phyloP scores from a whole-genome alignment of 1,284 basidiomycete species.

The Fomitopsis schrenkii region DNA sequence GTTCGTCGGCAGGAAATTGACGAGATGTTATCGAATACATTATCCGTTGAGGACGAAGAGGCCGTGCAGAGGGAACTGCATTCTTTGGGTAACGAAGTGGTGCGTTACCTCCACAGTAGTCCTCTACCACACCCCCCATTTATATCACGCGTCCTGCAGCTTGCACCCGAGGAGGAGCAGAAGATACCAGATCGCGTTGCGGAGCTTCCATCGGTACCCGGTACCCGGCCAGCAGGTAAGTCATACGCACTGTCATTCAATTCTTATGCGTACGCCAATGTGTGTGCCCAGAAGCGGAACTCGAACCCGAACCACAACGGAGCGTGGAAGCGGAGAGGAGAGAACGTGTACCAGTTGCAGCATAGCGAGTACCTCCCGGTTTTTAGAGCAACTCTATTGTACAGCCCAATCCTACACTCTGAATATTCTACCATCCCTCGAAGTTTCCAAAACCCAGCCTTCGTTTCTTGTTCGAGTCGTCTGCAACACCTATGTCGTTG shows the following conservation, averaged over 20 bases:
- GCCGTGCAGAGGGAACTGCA: conserved; percentile 83
- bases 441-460: conserved; percentile 82
- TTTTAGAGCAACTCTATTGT: conserved; percentile 6
- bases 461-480: conserved; percentile 65
- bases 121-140: not conserved
- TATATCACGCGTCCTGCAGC: not conserved
- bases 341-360: conserved; percentile 41
- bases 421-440: conserved; percentile 50
- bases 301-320: conserved; percentile 2
- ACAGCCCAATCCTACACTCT: conserved; percentile 12
- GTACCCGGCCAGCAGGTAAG: conserved; percentile 32
- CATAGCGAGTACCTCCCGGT: conserved; percentile 20
- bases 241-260: too few species aligned
- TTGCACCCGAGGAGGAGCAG: conserved; percentile 16
- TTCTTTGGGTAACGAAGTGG: conserved; percentile 61
- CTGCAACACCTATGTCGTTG: conserved; percentile 16
- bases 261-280: not conserved
- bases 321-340: not conserved
- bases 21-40: conserved; percentile 77
- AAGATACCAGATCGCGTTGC: conserved; percentile 20
- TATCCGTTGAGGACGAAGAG: conserved; percentile 91
- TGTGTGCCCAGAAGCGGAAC: conserved; percentile 7
- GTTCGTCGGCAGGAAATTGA: conserved; percentile 67
- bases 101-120: conserved; percentile 25
- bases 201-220: conserved; percentile 46